These are phyloP conservation scores for Esteya vermicola DNA, from an alignment of 2,329 filamentous ascomycete species.

Conservation along the genomic window DNA sequence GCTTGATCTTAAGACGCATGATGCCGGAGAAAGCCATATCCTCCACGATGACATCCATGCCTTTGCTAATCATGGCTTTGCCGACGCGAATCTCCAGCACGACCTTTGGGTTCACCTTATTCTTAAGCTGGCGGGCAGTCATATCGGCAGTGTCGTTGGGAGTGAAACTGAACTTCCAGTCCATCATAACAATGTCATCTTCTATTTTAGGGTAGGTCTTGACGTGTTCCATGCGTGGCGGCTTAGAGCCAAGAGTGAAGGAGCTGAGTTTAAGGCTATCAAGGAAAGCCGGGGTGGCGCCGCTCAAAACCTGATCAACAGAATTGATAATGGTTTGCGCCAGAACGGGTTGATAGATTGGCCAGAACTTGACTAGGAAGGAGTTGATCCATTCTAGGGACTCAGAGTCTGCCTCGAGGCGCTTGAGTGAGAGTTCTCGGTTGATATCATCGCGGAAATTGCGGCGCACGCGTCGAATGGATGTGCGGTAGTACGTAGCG, in stretches of 20 bases:
- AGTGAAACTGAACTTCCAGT: constrained; percentile 99
- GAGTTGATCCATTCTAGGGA: constrained; percentile 98
- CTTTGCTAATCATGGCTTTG: constrained; percentile 94
- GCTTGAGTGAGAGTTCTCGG: constrained; percentile 69
- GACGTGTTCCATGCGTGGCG: constrained; percentile 90
- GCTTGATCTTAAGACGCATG: constrained; percentile 95
- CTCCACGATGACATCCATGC: constrained; percentile 92
- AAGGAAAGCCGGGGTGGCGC: constrained; percentile 78
- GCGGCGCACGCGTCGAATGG: constrained; percentile 77
- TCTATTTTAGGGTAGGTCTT: constrained; percentile 95
- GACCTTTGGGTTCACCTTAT: constrained; percentile 94
- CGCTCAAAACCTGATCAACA: constrained; percentile 91
- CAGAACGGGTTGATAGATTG: constrained; percentile 90
- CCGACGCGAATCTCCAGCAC: constrained; percentile 89
- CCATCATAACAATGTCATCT: constrained; percentile 94
- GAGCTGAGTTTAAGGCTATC: constrained; percentile 89
- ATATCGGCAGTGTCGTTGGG: constrained; percentile 88
- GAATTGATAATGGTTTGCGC: constrained; percentile 85
- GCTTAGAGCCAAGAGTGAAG: constrained; percentile 88
- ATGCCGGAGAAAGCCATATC: constrained; percentile 92
- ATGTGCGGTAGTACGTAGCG: constrained; percentile 93
- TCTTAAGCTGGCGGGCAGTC: constrained; percentile 77
- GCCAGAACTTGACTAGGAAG: constrained; percentile 98
- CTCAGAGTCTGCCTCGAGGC: constrained; percentile 79
- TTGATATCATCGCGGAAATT: constrained; percentile 94